phyloP scores from a whole-genome alignment of 1,139 yeast genomes.

The Geotrichum siamense region DNA sequence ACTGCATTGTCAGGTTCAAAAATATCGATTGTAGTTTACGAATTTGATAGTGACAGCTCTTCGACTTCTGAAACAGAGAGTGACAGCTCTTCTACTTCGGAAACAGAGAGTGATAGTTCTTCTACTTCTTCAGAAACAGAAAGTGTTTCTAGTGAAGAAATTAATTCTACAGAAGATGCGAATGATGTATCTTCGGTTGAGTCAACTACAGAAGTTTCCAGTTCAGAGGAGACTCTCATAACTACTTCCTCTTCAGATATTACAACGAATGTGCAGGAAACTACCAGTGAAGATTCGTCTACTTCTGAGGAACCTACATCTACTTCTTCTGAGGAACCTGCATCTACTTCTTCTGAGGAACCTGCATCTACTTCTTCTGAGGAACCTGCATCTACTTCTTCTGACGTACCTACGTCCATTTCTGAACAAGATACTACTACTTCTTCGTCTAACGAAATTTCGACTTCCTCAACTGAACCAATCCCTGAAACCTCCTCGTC shows the following conservation, averaged over 20 bases:
- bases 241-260: too few relatives aligned
- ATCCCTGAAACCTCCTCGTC: not conserved
- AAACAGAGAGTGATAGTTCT: slow-evolving; percentile 6
- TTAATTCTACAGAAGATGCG: too few relatives aligned
- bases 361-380: slow-evolving; percentile 4
- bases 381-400: not conserved
- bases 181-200: too few relatives aligned
- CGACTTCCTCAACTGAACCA: slow-evolving; percentile 2
- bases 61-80: slow-evolving; percentile 4
- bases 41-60: slow-evolving; percentile 20
- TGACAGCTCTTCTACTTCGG: not conserved
- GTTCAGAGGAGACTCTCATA: too few relatives aligned
- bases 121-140: too few relatives aligned
- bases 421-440: too few relatives aligned
- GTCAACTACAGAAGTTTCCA: too few relatives aligned
- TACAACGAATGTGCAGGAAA: too few relatives aligned
- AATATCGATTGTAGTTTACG: slow-evolving; percentile 70
- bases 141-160: too few relatives aligned
- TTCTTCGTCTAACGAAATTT: not conserved
- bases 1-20: slow-evolving; percentile 59
- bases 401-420: not conserved
- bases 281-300: not conserved
- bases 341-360: slow-evolving; percentile 8
- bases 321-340: slow-evolving; percentile 7
- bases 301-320: slow-evolving; percentile 2